phyloP scores from a whole-genome alignment of 2,329 filamentous ascomycete species.

The Teratosphaeria pseudoeucalypti region DNA sequence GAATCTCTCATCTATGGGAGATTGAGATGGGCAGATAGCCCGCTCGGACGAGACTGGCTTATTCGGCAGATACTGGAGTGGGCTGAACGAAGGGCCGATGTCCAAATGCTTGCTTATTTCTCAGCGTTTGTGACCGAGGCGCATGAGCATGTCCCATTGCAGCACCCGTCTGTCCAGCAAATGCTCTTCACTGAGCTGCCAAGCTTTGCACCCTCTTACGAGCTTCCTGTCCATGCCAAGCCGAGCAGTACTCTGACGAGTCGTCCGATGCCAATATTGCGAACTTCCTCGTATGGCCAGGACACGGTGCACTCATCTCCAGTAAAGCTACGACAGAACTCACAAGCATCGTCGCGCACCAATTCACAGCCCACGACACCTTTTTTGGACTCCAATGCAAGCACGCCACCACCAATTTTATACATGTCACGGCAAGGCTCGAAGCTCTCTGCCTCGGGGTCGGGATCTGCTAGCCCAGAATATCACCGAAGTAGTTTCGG shows the following conservation, averaged over 20 bases:
- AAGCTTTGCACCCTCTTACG: background rate
- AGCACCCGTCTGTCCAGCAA: background rate
- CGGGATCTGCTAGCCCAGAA: constrained; percentile 23
- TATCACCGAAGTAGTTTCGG: constrained; percentile 24
- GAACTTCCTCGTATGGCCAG: background rate
- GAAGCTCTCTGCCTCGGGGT: constrained; percentile 16
- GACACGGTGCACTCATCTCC: constrained; percentile 2
- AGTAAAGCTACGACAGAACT: constrained; percentile 9
- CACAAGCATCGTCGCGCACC: constrained; percentile 15
- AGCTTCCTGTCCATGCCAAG: background rate
- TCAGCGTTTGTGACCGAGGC: constrained; percentile 49
- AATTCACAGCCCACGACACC: constrained; percentile 22
- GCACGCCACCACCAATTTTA: constrained; percentile 19
- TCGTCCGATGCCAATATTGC: constrained; percentile 1
- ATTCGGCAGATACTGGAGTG: constrained; percentile 48
- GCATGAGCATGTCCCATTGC: background rate
- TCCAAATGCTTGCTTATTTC: constrained; percentile 57
- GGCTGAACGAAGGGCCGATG: constrained; percentile 50
- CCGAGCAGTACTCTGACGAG: background rate
- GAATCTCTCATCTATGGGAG: constrained; percentile 1
- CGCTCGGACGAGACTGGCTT: constrained; percentile 46
- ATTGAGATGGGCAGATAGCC: constrained; percentile 44
- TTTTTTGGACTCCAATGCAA: constrained; percentile 18
- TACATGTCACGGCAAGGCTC: constrained; percentile 12
- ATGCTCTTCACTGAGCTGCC: constrained; percentile 1